Conservation (phyloP, 805 yeast genomes). For the Metschnikowia reukaufii region DNA sequence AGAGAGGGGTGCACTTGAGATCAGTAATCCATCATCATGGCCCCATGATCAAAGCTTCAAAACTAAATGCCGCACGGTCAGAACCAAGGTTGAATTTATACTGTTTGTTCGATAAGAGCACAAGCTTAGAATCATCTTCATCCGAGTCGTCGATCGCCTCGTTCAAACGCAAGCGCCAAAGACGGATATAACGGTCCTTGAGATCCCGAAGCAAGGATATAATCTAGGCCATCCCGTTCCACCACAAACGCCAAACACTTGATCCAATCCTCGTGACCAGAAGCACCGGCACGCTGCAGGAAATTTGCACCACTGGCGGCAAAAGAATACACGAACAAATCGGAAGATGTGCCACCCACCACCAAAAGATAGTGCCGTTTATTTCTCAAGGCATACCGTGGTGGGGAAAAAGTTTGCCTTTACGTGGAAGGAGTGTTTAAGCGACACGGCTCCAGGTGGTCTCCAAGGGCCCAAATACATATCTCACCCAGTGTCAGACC, state of each 20-base stretch:
- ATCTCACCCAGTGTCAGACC: slow-evolving; percentile 67
- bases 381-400: slow-evolving; percentile 34
- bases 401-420: slow-evolving; percentile 51
- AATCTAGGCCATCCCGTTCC: slow-evolving; percentile 48
- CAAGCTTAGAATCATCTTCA: slow-evolving; percentile 52
- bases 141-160: slow-evolving; percentile 56
- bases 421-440: slow-evolving; percentile 33
- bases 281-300: slow-evolving; percentile 50
- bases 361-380: slow-evolving; percentile 49
- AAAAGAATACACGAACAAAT: slow-evolving; percentile 56
- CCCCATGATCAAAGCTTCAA: slow-evolving; percentile 96
- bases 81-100: slow-evolving; percentile 49
- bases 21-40: slow-evolving; percentile 96
- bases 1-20: slow-evolving; percentile 64
- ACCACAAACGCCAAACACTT: slow-evolving; percentile 64
- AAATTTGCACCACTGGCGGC: slow-evolving; percentile 22
- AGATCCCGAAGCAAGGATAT: slow-evolving; percentile 81
- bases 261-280: slow-evolving; percentile 98
- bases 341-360: slow-evolving; percentile 68
- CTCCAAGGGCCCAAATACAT: slow-evolving; percentile 48
- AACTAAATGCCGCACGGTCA: slow-evolving; percentile 57
- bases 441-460: slow-evolving; percentile 22
- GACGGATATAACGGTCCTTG: slow-evolving; percentile 89
- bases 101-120: slow-evolving; percentile 68
- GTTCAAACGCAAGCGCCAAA: slow-evolving; percentile 74